Evolutionary conservation across 2,329 filamentous ascomycete species (phyloP), one percentile per base, ranked within the genome.

Genomic region (Pseudogymnoascus pannorum): DNA sequence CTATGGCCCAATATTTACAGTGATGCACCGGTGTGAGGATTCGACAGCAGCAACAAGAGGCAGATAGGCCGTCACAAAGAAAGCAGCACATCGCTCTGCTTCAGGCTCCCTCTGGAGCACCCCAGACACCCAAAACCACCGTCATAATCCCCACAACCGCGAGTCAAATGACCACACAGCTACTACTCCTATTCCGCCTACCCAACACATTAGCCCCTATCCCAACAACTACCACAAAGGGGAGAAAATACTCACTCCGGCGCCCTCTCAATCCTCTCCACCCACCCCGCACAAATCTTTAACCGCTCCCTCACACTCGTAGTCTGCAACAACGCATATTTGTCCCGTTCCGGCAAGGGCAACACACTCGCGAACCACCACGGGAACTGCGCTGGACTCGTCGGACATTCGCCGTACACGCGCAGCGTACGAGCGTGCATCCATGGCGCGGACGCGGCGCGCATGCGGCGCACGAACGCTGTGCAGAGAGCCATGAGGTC

Each of bases 281-380:
- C 87, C 92, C 92, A 96, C 40, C 76, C 76, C 58, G 87, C 89
- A 64, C 89, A 91, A 58, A 96, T 87, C 76, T 96, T 95, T 61
- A 96, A 74, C 61, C 92, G 79, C 69, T 92, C 86, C 63, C 92
- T 80, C 4, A 96, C 91, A 66, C 89, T 93, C 2, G 80, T 86
- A 4, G 87, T 88, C 11, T 79, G 79, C 12, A 97, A 75, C 18
- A 97, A 76, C 11, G 82, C 79, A 67, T 96, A 95, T 71, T 93
- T 95, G 68, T 94, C 88, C 26, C 85, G 77, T 24, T 94, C 89
- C 12, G 83, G 81, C 36, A 94, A 85, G 0, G 91, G 91, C 11
- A 96, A 74, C 18, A 94, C 86, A 69, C 85, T 90, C 8, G 89
- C 92, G 66, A 96, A 88, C 92, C 92, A 97, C 81, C 92, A 96